Percentiles rank a stretch among this genome's conserved stretches.
phyloP scores from a whole-genome alignment of 768 basidiomycete species.

The Gymnopilus junonius region DNA sequence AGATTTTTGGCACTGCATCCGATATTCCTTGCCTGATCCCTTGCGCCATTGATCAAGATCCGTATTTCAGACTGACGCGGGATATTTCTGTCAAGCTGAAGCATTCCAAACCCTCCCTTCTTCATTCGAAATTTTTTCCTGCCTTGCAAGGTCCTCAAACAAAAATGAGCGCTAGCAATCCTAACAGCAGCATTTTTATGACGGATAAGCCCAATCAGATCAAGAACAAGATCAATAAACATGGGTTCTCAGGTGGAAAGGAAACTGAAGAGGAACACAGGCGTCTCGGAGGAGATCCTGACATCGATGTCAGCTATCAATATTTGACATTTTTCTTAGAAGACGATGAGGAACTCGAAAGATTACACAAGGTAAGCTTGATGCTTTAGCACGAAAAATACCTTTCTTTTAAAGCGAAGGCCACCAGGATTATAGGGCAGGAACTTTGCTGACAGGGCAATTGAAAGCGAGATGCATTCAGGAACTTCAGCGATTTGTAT shows the following conservation, averaged over 20 bases:
- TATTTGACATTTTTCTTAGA: constrained; percentile 96
- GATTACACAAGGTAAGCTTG: constrained; percentile 69
- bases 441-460: constrained; percentile 85
- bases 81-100: constrained; percentile 94
- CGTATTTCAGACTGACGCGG: constrained; percentile 96
- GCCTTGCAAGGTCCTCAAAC: constrained; percentile 97
- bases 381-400: background rate
- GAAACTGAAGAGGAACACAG: constrained; percentile 97
- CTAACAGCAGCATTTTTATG: constrained; percentile 96
- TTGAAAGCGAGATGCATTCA: constrained; percentile 90
- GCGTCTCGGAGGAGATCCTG: constrained; percentile 85
- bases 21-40: constrained; percentile 95
- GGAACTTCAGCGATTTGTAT: constrained; percentile 80
- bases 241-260: constrained; percentile 94
- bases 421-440: constrained; percentile 87
- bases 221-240: constrained; percentile 95
- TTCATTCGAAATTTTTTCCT: constrained; percentile 98
- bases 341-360: constrained; percentile 86
- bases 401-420: background rate
- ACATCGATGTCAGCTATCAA: constrained; percentile 96
- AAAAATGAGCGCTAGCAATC: constrained; percentile 98
- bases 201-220: constrained; percentile 90
- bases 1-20: constrained; percentile 85
- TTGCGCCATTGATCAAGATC: constrained; percentile 97
- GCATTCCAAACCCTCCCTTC: constrained; percentile 91